A percentile compares a stretch with the other conserved stretches of the same genome.
phyloP scores from a whole-genome alignment of 257 asterid species.

The Gentiana straminea region DNA sequence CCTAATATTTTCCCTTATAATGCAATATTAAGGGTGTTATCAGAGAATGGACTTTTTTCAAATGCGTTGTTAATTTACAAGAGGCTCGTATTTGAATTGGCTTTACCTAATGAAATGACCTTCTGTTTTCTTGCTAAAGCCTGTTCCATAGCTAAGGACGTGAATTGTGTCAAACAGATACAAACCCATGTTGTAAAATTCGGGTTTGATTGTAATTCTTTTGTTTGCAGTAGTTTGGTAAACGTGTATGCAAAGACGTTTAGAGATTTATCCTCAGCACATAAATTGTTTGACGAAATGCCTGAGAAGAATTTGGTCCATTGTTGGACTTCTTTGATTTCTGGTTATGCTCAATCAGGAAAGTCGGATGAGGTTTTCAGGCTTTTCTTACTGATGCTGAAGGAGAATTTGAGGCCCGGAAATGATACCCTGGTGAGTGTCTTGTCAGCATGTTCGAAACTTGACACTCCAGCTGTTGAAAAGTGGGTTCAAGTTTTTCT shows the following conservation, averaged over 20 bases:
- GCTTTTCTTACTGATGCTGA: constrained; percentile 37
- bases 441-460: constrained; percentile 59
- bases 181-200: constrained; percentile 42
- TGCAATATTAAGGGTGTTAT: constrained; percentile 57
- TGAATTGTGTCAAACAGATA: constrained; percentile 26
- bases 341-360: constrained; percentile 49
- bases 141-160: constrained; percentile 20
- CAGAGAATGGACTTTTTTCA: constrained; percentile 38
- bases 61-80: constrained; percentile 31
- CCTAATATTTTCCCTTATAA: constrained; percentile 66
- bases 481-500: constrained; percentile 35
- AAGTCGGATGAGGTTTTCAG: constrained; percentile 37
- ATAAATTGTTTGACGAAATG: constrained; percentile 64
- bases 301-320: constrained; percentile 29
- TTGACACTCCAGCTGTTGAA: constrained; percentile 21
- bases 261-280: constrained; percentile 42
- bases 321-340: constrained; percentile 70
- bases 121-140: constrained; percentile 66
- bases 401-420: constrained; percentile 37
- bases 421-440: constrained; percentile 63
- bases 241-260: constrained; percentile 33
- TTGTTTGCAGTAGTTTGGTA: constrained; percentile 51
- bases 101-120: constrained; percentile 53
- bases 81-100: constrained; percentile 13
- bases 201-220: constrained; percentile 29